These are phyloP conservation scores for Penicillium verhagenii DNA, from an alignment of 495 filamentous ascomycete genomes.

Conservation along the genomic window DNA sequence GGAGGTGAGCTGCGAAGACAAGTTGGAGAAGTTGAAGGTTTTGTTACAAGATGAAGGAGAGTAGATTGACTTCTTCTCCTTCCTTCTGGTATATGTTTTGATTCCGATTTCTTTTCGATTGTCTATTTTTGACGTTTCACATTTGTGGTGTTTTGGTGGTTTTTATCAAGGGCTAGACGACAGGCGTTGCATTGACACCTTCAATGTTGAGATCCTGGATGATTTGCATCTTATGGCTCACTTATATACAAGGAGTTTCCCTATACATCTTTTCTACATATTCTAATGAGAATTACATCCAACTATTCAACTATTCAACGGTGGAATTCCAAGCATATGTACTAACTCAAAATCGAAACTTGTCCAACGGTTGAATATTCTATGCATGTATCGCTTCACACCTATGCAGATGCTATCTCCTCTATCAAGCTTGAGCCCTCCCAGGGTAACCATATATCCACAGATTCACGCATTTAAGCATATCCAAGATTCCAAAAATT, in stretches of 20 bases:
- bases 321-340: no score
- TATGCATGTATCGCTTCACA: no score
- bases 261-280: not conserved
- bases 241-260: not conserved
- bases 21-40: slow-evolving; percentile 45
- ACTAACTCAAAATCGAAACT: no score
- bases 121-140: not conserved
- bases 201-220: not conserved
- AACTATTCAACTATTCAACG: no score
- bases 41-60: slow-evolving; percentile 42
- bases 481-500: slow-evolving; percentile 46
- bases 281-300: not conserved
- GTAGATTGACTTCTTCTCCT: slow-evolving; percentile 7
- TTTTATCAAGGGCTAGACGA: not conserved
- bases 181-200: not conserved
- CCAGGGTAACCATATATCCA: not conserved
- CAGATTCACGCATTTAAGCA: slow-evolving; percentile 24
- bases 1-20: slow-evolving; percentile 51
- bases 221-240: not conserved
- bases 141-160: not conserved
- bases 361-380: not conserved
- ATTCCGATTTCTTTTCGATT: slow-evolving; percentile 1
- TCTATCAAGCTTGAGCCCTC: no score
- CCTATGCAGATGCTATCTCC: no score
- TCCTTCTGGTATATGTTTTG: not conserved